A percentile compares a stretch with the other conserved stretches of the same genome.
These are phyloP conservation scores for Fraxinus americana DNA, from an alignment of 257 asterid genomes.

Conservation along the genomic window DNA sequence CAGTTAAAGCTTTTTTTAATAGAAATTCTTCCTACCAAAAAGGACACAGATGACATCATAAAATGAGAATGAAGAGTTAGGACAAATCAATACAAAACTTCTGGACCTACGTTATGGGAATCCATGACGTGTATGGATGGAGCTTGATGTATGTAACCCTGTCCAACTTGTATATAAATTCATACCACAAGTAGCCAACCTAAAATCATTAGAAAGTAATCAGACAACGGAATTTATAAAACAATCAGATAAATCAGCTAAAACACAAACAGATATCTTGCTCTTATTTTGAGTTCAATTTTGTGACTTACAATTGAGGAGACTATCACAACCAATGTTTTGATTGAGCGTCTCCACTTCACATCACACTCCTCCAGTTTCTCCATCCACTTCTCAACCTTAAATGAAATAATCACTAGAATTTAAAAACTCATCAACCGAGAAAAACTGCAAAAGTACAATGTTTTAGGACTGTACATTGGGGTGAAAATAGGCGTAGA, in stretches of 20 bases:
- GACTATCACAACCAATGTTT: conserved; percentile 56
- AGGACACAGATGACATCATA: background rate
- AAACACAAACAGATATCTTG: background rate
- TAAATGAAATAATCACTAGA: conserved; percentile 20
- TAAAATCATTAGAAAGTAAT: conserved; percentile 24
- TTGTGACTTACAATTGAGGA: conserved; percentile 59
- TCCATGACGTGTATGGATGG: conserved; percentile 99
- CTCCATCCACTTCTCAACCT: conserved; percentile 98
- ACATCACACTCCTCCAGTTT: conserved; percentile 89
- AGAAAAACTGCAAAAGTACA: conserved; percentile 7
- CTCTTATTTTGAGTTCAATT: conserved; percentile 1
- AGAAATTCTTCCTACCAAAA: conserved; percentile 1
- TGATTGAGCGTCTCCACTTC: conserved; percentile 69
- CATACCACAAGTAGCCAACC: conserved; percentile 83
- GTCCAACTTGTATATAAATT: conserved; percentile 91
- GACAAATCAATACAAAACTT: background rate
- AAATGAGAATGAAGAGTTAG: background rate
- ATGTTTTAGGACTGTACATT: conserved; percentile 46
- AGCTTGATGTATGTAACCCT: conserved; percentile 82
- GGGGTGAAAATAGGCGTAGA: conserved; percentile 78
- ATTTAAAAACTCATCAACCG: conserved; percentile 20
- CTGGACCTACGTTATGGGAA: conserved; percentile 80
- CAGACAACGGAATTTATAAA: background rate
- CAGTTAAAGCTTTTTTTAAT: conserved; percentile 15
- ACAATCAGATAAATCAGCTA: background rate